Percentiles rank a stretch among this genome's conserved stretches.
Conservation (phyloP, 257 asterid genomes). For the Cruciata laevipes region DNA sequence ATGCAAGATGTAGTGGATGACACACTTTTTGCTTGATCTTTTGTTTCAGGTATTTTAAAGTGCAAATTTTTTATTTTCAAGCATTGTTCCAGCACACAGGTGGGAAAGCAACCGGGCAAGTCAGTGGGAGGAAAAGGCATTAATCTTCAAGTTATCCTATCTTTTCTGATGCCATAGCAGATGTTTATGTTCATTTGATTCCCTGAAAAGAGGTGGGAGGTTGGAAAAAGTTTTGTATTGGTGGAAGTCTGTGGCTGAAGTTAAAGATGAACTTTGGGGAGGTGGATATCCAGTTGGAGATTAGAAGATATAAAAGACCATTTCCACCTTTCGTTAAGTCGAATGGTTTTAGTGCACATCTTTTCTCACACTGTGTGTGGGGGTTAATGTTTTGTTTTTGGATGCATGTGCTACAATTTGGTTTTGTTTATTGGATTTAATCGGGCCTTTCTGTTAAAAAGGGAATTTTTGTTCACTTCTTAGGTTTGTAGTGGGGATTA, state of each 20-base stretch:
- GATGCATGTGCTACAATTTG: constrained; percentile 1
- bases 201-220: constrained; percentile 27
- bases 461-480: not conserved
- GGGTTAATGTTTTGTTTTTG: constrained; percentile 5
- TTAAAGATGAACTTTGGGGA: constrained; percentile 23
- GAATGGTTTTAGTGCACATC: constrained; percentile 27
- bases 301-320: constrained; percentile 31
- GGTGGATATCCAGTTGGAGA: constrained; percentile 33
- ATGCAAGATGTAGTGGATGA: not conserved
- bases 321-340: constrained; percentile 26
- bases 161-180: constrained; percentile 24
- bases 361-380: constrained; percentile 5
- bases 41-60: constrained; percentile 28
- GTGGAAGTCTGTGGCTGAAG: constrained; percentile 22
- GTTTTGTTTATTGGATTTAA: constrained; percentile 7
- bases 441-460: not conserved
- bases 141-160: constrained; percentile 17
- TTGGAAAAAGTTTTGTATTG: constrained; percentile 14
- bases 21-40: constrained; percentile 4
- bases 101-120: constrained; percentile 1
- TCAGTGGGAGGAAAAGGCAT: constrained; percentile 11
- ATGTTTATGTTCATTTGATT: constrained; percentile 36
- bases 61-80: constrained; percentile 28
- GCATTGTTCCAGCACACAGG: constrained; percentile 30
- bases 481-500: not conserved